Evolutionary conservation across 2,329 filamentous ascomycete species (phyloP), one percentile per base, ranked within the genome.

Genomic region (Colletotrichum costaricense): DNA sequence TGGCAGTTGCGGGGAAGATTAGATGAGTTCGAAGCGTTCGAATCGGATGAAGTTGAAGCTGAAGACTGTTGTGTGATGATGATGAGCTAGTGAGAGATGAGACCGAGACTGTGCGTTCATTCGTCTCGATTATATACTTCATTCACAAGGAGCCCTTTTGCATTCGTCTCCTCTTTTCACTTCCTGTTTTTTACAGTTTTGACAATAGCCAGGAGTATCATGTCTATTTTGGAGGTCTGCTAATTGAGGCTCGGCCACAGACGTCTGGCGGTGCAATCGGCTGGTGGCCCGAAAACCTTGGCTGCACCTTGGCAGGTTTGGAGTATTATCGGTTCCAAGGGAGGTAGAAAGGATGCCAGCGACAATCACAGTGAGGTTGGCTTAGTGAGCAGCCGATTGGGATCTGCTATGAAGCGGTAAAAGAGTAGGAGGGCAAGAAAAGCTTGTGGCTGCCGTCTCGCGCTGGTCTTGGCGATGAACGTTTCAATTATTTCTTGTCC

Each of bases 241-340:
- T 26, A 52, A 52, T 62, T 46, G 70, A 70, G 55, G 55, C 67
- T 70, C 60, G 60, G 46, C 16, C 56, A 65, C 60, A 42, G 60
- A 69, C 59, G 65, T 60, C 58, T 46, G n/a, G 54, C 42, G 65
- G 38, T 55, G 54, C 60, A 65, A 24, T 56, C 70, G 56, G 59
- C n/a, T 33, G 49, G 46, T 70, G 67, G 70, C 28, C 70, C 66
- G 60, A 38, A 60, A 70, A 38, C 11, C 70, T 73, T 70, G 70
- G 70, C 70, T 56, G 49, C 57, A 65, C 16, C 70, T 73, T 70
- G 70, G 70, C 70, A 46, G 54, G 70, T 70, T 73, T 73, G 59
- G 67, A 62, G 49, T 65, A 59, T 60, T 60, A 69, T 73, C 60
- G 56, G 54, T 24, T 65, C 33, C 35, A 16, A 16, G 64, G 64